Base-by-base conservation (phyloP, 495 filamentous ascomycete genomes). In the Penicillium arizonense region DNA sequence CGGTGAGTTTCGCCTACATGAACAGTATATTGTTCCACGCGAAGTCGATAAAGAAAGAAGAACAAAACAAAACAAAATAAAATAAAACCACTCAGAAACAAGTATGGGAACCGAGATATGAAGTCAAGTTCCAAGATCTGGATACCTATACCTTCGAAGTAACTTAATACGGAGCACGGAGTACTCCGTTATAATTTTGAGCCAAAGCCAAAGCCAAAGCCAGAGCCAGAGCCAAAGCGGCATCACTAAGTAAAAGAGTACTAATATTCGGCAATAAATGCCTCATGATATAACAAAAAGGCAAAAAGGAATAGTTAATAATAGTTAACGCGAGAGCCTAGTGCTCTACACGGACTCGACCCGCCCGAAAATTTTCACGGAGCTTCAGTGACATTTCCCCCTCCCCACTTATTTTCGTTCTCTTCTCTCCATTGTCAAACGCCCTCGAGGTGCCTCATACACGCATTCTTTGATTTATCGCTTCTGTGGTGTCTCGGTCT, bases 311-410 rank as follows among this genome's bases (percentile, higher is more conserved):
- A 30, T 9, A 33, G 14, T 20, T 34, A 35, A 46, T 11, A 18
- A 44, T 20, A 30, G n/a, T 18, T 18, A 26, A 30, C 9, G 28
- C 9, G 28, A 30, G 28, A 30, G 28, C 28, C 28, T 30, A 30
- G 8, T 30, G 1, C 23, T 24, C 5, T 24, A 47, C 21, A 36
- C 32, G 35, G 28, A 33, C 13, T 24, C 32, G 47, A 45, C 48
- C 57, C 57, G 57, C 57, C 39, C 48, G 50, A 64, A 70, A 69
- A 66, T 62, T 61, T 64, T 61, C 62, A 59, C 50, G 38, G 16
- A 36, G 48, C 40, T 44, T 24, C 18, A 37, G 35, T 37, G 35
- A 13, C 35, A 37, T 24, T 24, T 26, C 33, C 14, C 40, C 33
- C 32, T 41, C 53, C 43, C 42, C 47, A 49, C 47, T 57, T 46